Evolutionary conservation across 2,329 filamentous ascomycete genomes (phyloP).

Genomic region (Cercospora zeina): DNA sequence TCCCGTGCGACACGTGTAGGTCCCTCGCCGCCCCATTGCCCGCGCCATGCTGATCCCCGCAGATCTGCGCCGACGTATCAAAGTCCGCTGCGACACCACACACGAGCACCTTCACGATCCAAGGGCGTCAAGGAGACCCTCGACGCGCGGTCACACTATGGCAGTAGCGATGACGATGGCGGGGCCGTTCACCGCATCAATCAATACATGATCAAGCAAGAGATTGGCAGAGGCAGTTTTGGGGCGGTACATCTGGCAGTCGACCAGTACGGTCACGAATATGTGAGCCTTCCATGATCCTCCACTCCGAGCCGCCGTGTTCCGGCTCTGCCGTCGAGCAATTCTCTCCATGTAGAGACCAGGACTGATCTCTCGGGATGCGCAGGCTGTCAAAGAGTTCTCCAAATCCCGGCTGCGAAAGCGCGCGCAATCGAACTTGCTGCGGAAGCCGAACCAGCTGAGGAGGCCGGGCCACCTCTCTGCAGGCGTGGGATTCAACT

Average conservation of each 20-base stretch:
- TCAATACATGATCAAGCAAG: slow-evolving; percentile 89
- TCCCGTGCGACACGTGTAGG: slow-evolving; percentile 54
- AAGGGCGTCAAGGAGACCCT: slow-evolving; percentile 80
- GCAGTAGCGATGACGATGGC: slow-evolving; percentile 79
- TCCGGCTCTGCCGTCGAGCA: slow-evolving; percentile 12
- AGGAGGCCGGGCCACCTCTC: slow-evolving; percentile 56
- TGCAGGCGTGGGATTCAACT: slow-evolving; percentile 59
- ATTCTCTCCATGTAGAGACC: slow-evolving; percentile 9
- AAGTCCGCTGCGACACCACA: slow-evolving; percentile 66
- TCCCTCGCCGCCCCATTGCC: slow-evolving; percentile 17
- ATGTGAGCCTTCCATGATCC: slow-evolving; percentile 59
- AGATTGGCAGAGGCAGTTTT: slow-evolving; percentile 96
- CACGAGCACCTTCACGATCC: slow-evolving; percentile 60
- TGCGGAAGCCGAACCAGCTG: slow-evolving; percentile 62
- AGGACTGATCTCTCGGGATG: slow-evolving; percentile 22
- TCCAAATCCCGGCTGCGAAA: slow-evolving; percentile 89
- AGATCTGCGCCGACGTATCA: slow-evolving; percentile 61
- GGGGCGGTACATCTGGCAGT: slow-evolving; percentile 87
- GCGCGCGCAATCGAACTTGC: slow-evolving; percentile 83
- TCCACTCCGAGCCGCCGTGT: slow-evolving; percentile 1
- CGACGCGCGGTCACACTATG: slow-evolving; percentile 83
- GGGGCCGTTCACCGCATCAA: slow-evolving; percentile 83
- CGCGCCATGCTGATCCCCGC: slow-evolving; percentile 20
- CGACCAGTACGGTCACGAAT: slow-evolving; percentile 91
- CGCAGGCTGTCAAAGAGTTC: slow-evolving; percentile 92